Conservation (phyloP, 2,329 filamentous ascomycete genomes). For the Coniochaeta pulveracea region DNA sequence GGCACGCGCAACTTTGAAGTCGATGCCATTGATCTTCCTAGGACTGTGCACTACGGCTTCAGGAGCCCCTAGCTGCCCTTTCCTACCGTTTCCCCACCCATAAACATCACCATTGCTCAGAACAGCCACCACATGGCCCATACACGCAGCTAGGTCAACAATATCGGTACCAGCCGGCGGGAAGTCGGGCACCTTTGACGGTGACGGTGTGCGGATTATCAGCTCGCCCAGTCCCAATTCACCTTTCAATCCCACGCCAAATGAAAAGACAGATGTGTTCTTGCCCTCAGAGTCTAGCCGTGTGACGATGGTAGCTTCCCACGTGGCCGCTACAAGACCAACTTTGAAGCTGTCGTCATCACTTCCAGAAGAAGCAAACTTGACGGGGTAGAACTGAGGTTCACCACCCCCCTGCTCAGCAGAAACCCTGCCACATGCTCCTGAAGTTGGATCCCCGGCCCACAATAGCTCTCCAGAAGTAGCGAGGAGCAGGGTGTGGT, state of each 20-base stretch:
- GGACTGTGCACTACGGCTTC: constrained; percentile 45
- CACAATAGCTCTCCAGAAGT: constrained; percentile 47
- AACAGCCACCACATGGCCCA: constrained; percentile 67
- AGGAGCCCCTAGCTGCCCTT: constrained; percentile 66
- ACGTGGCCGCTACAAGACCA: constrained; percentile 56
- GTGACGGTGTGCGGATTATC: constrained; percentile 34
- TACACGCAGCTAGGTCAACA: constrained; percentile 56
- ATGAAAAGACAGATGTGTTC: constrained; percentile 43
- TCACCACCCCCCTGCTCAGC: constrained; percentile 6
- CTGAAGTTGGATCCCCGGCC: constrained; percentile 46
- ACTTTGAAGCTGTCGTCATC: constrained; percentile 13
- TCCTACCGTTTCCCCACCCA: constrained; percentile 81
- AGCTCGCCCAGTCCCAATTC: constrained; percentile 56
- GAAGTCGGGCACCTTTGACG: constrained; percentile 46
- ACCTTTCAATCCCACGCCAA: constrained; percentile 58
- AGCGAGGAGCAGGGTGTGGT: constrained; percentile 72
- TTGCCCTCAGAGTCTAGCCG: constrained; percentile 28
- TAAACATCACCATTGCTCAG: constrained; percentile 66
- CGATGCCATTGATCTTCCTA: constrained; percentile 42
- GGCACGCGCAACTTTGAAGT: constrained; percentile 54
- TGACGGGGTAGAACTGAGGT: constrained; percentile 25
- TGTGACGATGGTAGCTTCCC: constrained; percentile 62
- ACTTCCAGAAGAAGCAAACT: constrained; percentile 22
- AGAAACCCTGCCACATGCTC: constrained; percentile 39
- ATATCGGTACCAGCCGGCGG: constrained; percentile 49